Conservation (phyloP, 305 asterid species). For the Fraxinus ornus region DNA sequence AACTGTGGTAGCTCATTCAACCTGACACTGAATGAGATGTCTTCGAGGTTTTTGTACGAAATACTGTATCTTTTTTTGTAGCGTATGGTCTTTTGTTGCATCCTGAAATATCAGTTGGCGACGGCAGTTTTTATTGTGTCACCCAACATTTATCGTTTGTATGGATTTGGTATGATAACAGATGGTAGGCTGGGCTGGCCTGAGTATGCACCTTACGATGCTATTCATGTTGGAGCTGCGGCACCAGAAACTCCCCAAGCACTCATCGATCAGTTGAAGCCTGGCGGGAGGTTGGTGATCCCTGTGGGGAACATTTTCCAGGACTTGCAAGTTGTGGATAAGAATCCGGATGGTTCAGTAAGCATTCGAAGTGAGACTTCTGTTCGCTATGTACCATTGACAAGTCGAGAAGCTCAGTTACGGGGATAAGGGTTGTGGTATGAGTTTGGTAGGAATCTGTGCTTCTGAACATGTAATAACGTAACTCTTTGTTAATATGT, state of each 20-base stretch:
- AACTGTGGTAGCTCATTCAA: not conserved
- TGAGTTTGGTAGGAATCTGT: not conserved
- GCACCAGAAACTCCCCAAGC: slow-evolving; percentile 83
- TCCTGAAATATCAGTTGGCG: not conserved
- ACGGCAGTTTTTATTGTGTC: not conserved
- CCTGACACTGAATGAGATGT: not conserved
- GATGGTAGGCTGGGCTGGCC: slow-evolving; percentile 95
- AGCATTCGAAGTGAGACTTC: slow-evolving; percentile 65
- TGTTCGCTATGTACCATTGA: slow-evolving; percentile 82
- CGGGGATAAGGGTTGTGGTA: slow-evolving; percentile 31
- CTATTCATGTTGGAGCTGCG: slow-evolving; percentile 98
- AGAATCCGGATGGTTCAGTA: slow-evolving; percentile 61
- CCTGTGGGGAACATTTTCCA: slow-evolving; percentile 85
- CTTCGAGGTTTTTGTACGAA: not conserved
- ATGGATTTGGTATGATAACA: slow-evolving; percentile 26
- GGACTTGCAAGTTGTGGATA: slow-evolving; percentile 85
- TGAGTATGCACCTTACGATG: slow-evolving; percentile 82
- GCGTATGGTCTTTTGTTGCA: not conserved
- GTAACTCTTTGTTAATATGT: not conserved
- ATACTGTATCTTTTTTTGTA: not conserved
- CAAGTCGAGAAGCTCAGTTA: slow-evolving; percentile 72
- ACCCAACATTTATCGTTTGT: not conserved
- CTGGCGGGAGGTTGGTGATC: slow-evolving; percentile 94
- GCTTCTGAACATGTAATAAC: slow-evolving; percentile 3
- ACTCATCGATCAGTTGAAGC: slow-evolving; percentile 81